Conservation (phyloP, 208 protist genomes). For the Phytomonas serpens region DNA sequence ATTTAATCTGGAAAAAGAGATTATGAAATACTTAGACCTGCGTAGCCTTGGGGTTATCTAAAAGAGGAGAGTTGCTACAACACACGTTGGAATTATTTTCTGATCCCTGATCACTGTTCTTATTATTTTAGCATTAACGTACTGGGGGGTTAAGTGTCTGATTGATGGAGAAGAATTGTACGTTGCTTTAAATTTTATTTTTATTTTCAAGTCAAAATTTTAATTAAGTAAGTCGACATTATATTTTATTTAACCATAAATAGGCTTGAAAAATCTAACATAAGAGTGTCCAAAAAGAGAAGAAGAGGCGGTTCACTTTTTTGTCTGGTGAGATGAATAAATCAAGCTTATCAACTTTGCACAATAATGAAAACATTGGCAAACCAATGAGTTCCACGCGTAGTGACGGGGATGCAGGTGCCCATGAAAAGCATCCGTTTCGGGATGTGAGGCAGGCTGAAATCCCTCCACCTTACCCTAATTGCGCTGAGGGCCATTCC, state of each 20-base stretch:
- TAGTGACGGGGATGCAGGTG: background rate
- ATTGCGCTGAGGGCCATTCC: background rate
- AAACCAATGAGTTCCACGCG: background rate
- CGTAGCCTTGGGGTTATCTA: background rate
- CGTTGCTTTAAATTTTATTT: background rate
- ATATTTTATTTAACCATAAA: background rate
- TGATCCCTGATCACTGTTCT: background rate
- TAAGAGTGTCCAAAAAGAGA: background rate
- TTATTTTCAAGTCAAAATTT: background rate
- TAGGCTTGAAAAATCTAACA: background rate
- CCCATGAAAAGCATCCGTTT: background rate
- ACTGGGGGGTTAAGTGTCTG: background rate
- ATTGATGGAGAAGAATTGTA: background rate
- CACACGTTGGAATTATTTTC: background rate
- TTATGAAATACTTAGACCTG: conserved; percentile 1
- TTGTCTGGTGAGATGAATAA: background rate
- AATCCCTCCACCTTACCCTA: background rate
- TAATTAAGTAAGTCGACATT: background rate
- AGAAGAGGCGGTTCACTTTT: background rate
- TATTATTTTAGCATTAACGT: background rate
- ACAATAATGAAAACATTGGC: background rate
- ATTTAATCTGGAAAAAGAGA: background rate
- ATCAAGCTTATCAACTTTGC: conserved; percentile 3
- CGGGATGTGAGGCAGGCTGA: background rate
- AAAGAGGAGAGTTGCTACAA: background rate